phyloP scores from a whole-genome alignment of 345 rosid species.

The Psidium friedrichsthalianum region DNA sequence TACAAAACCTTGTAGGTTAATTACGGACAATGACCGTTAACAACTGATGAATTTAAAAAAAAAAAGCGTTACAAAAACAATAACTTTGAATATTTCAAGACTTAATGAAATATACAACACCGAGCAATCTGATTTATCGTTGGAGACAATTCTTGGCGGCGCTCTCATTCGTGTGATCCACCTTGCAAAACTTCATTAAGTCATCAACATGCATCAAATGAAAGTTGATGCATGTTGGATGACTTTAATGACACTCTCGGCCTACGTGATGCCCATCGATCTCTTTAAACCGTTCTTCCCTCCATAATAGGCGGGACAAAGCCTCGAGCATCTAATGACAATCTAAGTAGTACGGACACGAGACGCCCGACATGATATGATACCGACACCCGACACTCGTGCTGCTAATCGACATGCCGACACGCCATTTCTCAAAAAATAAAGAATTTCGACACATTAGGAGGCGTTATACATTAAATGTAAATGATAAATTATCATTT shows the following conservation, averaged over 20 bases:
- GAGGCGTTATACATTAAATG: too few relatives aligned
- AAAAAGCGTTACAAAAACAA: neutral
- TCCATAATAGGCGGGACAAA: neutral
- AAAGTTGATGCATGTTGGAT: neutral
- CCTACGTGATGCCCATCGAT: neutral
- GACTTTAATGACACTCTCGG: neutral
- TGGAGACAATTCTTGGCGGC: neutral
- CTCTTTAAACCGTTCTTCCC: neutral
- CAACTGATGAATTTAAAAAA: too few relatives aligned
- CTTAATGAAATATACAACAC: neutral
- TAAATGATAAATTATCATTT: too few relatives aligned
- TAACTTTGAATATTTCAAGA: too few relatives aligned
- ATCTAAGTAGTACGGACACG: neutral
- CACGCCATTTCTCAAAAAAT: too few relatives aligned
- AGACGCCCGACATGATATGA: too few relatives aligned
- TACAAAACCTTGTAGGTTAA: neutral
- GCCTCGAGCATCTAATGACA: neutral
- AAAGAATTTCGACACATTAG: too few relatives aligned
- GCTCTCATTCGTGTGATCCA: neutral
- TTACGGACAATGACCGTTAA: neutral
- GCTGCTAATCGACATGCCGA: too few relatives aligned
- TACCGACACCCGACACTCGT: too few relatives aligned
- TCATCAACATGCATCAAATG: rapidly evolving
- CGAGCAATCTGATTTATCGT: neutral
- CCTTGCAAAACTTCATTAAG: neutral